Conservation (phyloP, 345 rosid species). For the Arabidopsis arenosa region DNA sequence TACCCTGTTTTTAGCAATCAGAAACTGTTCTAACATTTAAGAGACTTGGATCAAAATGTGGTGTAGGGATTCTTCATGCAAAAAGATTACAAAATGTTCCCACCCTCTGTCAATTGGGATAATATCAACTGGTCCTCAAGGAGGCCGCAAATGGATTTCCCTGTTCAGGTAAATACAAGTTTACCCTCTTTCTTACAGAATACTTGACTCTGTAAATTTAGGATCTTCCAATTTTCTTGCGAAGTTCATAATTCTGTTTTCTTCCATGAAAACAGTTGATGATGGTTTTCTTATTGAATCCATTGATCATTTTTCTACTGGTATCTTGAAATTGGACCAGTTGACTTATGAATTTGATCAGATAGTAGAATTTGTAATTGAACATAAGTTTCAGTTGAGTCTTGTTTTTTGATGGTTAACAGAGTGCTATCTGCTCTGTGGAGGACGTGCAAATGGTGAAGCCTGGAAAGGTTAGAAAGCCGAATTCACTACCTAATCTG, state of each 20-base stretch:
- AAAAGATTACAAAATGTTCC: slow-evolving; percentile 97
- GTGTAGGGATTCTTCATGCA: slow-evolving; percentile 96
- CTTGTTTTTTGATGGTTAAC: slow-evolving; percentile 45
- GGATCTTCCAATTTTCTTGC: slow-evolving; percentile 12
- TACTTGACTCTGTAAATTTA: neutral
- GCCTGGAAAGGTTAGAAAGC: slow-evolving; percentile 79
- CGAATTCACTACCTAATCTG: slow-evolving; percentile 8
- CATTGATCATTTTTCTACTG: neutral
- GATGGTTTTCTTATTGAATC: neutral
- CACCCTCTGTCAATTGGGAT: slow-evolving; percentile 96
- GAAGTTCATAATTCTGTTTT: neutral
- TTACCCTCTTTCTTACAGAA: slow-evolving; percentile 4
- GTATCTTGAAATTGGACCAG: slow-evolving; percentile 9
- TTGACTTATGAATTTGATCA: neutral
- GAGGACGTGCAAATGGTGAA: slow-evolving; percentile 76
- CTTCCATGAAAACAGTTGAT: slow-evolving; percentile 10
- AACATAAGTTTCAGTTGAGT: neutral
- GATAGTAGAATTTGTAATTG: neutral
- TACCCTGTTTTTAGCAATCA: slow-evolving; percentile 10
- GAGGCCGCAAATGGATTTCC: slow-evolving; percentile 97
- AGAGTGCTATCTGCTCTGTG: slow-evolving; percentile 91
- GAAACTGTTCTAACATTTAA: slow-evolving; percentile 31
- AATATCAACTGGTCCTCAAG: slow-evolving; percentile 88
- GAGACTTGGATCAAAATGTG: slow-evolving; percentile 26
- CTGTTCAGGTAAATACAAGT: slow-evolving; percentile 73